Base-by-base conservation (phyloP, 176 grass and related monocot genomes). In the Pharus latifolius region DNA sequence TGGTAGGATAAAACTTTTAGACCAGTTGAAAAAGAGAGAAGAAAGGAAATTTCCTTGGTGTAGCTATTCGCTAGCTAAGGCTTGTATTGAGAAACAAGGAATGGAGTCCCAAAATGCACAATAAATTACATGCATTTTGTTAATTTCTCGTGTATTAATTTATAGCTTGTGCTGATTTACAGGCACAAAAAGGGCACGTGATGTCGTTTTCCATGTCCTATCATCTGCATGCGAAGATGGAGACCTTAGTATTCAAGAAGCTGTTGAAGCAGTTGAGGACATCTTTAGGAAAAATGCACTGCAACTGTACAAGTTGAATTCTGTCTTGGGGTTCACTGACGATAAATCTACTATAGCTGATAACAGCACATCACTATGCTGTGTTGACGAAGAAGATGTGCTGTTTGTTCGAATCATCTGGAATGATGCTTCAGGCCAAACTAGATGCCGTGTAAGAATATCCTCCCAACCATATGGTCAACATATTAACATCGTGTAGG, bases 211-310 rank as follows among this genome's bases (percentile, higher is more conserved):
- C 43, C 54, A 1, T 76, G 87, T 94, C 66, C 64, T 93, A 42
- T 80, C 87, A 33, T 63, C 63, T 74, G 70, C 95, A 51, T 98
- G 83, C 83, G 89, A 87, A 85, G 87, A 94, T 83, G 95, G 95
- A 23, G 90, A 98, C 54, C 86, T 98, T 58, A 91, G 71, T 62
- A 82, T 91, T 86, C 25, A 81, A 13, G 95, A 98, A 82, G 89
- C 95, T 25, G 63, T 88, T 1, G 81, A 98, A 79, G 84, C 95
- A 64, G 63, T 83, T 77, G 75, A 85, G 76, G 84, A 86, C 10
- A 93, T 98, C 53, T 93, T 98, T 75, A 93, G 89, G 81, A 66
- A 71, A 83, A 98, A 98, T 69, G 75, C 94, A 59, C 68, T 90
- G 78, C 60, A 76, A 64, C 73, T 98, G 16, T 98, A 98, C 56